Base-by-base conservation (phyloP, 1,139 yeast species). In the Wickerhamiella pararugosa region DNA sequence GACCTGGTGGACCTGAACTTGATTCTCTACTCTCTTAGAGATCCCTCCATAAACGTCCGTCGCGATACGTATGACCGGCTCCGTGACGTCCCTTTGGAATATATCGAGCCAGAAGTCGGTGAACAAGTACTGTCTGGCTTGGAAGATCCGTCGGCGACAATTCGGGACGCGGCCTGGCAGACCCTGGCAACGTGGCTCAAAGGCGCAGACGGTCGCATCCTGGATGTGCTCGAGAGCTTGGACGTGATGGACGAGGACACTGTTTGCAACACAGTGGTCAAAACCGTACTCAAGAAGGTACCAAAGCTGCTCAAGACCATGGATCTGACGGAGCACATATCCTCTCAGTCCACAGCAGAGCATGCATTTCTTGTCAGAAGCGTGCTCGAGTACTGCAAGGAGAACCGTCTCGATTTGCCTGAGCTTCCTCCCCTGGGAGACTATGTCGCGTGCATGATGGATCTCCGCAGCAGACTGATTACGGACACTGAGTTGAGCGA, bases 381-480 rank as follows among this genome's bases (percentile, higher is more conserved):
- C 5, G 78, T 76, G 51, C 79, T 73, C 54, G 71, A 73, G 36
- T 76, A 73, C 55, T 82, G 94, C 56, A 63, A 63, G 40, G 71
- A 70, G 10, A 65, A 73, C 46, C 64, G 69, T 26, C 50, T 53
- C 27, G 61, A 61, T 35, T 79, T 79, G 58, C 95, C 96, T 0
- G 97, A 84, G 50, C 73, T 93, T 8, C 69, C 87, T 4, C 76
- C 70, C 42, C 66, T 86, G 45, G 81, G 94, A 1, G 69, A 66
- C 45, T 67, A 71, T 8, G 64, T 76, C 36, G 71, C 66, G 48
- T 68, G 64, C 46, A 81, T 75, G 57, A 48, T 51, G 52, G 10
- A 29, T 26, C 33, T 37, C 31, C 60, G 66, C 42, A 63, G 82
- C 45, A 39, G 60, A 25, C 21, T 15, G 21, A 15, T 15, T 4